A percentile compares a stretch with the other conserved stretches of the same genome.
Evolutionary conservation across 495 filamentous ascomycete species (phyloP).

Genomic region (Xylaria palmicola): DNA sequence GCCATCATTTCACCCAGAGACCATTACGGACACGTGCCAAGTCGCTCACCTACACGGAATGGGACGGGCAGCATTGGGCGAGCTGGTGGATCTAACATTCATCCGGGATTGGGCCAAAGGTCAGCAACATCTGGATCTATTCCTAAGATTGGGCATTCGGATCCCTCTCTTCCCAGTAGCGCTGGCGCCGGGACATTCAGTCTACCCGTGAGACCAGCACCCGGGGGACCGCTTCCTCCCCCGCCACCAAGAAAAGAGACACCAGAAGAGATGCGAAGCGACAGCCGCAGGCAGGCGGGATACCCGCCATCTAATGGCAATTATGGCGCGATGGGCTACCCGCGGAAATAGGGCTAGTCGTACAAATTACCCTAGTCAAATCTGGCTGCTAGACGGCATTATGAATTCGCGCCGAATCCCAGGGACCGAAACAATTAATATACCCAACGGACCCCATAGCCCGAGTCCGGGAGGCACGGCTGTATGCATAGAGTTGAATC

Average conservation of each 20-base stretch:
- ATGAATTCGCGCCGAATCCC: not conserved
- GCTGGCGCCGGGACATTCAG: constrained; percentile 38
- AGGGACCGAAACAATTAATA: not conserved
- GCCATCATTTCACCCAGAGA: constrained; percentile 46
- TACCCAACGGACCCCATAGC: not conserved
- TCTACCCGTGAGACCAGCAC: constrained; percentile 49
- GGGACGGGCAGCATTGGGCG: constrained; percentile 39
- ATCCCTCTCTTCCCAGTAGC: constrained; percentile 25
- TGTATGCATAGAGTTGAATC: constrained; percentile 3
- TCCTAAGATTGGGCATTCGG: constrained; percentile 34
- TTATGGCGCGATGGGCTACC: constrained; percentile 30
- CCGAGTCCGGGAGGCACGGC: not conserved
- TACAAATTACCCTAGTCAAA: not conserved
- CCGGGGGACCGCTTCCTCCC: constrained; percentile 43
- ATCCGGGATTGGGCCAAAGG: constrained; percentile 53
- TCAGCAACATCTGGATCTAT: constrained; percentile 45
- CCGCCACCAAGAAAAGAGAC: constrained; percentile 46
- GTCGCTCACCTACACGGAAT: constrained; percentile 45
- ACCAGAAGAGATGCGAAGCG: constrained; percentile 37
- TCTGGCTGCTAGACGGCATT: not conserved
- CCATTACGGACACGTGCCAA: constrained; percentile 36
- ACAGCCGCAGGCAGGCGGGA: constrained; percentile 39
- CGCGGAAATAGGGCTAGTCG: constrained; percentile 21
- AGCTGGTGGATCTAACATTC: constrained; percentile 42
- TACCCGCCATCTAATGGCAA: constrained; percentile 37